Evolutionary conservation across 768 basidiomycete genomes (phyloP).

Genomic region (Leccinum pellstonianum): DNA sequence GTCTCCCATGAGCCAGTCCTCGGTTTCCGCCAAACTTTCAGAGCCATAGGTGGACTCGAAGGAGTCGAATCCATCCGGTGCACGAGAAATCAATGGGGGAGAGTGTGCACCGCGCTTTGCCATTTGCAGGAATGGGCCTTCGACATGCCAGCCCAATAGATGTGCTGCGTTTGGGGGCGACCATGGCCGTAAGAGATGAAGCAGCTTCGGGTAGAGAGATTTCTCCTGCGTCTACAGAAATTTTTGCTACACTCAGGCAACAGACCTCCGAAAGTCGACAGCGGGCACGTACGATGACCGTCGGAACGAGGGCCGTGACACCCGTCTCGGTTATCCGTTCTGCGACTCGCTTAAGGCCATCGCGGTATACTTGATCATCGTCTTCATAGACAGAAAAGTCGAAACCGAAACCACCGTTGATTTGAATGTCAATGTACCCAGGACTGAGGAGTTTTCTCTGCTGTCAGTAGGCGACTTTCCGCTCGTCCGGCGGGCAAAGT

Average conservation of each 20-base stretch:
- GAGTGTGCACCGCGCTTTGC: slow-evolving; percentile 86
- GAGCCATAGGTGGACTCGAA: slow-evolving; percentile 76
- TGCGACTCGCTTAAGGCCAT: slow-evolving; percentile 68
- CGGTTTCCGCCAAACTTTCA: slow-evolving; percentile 57
- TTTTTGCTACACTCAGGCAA: neutral
- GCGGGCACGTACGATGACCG: slow-evolving; percentile 59
- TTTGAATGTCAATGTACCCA: slow-evolving; percentile 83
- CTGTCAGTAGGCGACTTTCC: slow-evolving; percentile 6
- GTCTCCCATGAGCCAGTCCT: slow-evolving; percentile 64
- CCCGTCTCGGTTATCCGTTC: slow-evolving; percentile 83
- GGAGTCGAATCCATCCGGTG: slow-evolving; percentile 59
- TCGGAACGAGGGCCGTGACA: slow-evolving; percentile 73
- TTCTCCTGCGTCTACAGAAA: slow-evolving; percentile 69
- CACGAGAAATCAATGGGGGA: slow-evolving; percentile 59
- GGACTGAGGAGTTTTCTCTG: slow-evolving; percentile 48
- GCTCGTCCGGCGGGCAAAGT: slow-evolving; percentile 5
- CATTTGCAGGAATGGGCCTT: slow-evolving; percentile 84
- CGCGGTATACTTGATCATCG: slow-evolving; percentile 62
- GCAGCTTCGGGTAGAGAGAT: slow-evolving; percentile 67
- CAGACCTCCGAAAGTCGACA: neutral
- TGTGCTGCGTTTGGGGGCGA: slow-evolving; percentile 64
- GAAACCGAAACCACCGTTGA: slow-evolving; percentile 87
- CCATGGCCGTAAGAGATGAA: slow-evolving; percentile 67
- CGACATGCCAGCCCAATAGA: slow-evolving; percentile 86
- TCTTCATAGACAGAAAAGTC: slow-evolving; percentile 83